Evolutionary conservation across 345 rosid genomes (phyloP), one percentile per base, ranked within the genome.

Genomic region (Brassica napus): DNA sequence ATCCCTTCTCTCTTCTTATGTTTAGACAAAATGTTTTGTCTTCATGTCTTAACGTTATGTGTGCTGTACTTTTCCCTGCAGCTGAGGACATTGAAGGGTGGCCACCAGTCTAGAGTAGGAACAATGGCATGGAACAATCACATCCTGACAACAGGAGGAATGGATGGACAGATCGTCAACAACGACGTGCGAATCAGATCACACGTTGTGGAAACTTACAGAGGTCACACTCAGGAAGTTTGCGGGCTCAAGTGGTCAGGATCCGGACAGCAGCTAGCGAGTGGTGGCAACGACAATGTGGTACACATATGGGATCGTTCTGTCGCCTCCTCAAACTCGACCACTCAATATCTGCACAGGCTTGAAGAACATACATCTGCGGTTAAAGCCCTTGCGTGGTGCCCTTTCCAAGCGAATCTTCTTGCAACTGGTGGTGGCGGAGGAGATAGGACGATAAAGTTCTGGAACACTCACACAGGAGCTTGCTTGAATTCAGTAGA

Each of bases 351-450:
- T 65, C 80, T 32, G 0, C 86, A 70, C 81, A 73, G 86, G 68
- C 79, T 85, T 5, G 81, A 85, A 32, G 86, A 85, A 0, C 90
- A 87, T 34, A 84, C 81, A 31, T 71, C 88, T 62, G 88, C 87
- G 0, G 90, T 87, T 1, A 87, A 87, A 60, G 90, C 90, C n/a
- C 87, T 87, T 15, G 88, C 88, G 1, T 87, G 88, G 88, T 85
- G 84, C 71, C 84, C 84, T n/a, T 82, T 82, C 79, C 84, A 82
- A 74, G 82, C 71, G 10, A 78, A 78, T 30, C 23, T 78, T 68
- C 75, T 82, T 32, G 82, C 84, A 44, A 73, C 82, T 11, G 84
- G 84, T 63, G 84, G 84, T 10, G 84, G 84, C 1, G 84, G 76
- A 52, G 79, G 84, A 77, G 84, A 82, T 4, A 64, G 76, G 77